Evolutionary conservation across 345 rosid species (phyloP), one percentile per base, ranked within the genome.

Genomic region (Erodium maritimum): DNA sequence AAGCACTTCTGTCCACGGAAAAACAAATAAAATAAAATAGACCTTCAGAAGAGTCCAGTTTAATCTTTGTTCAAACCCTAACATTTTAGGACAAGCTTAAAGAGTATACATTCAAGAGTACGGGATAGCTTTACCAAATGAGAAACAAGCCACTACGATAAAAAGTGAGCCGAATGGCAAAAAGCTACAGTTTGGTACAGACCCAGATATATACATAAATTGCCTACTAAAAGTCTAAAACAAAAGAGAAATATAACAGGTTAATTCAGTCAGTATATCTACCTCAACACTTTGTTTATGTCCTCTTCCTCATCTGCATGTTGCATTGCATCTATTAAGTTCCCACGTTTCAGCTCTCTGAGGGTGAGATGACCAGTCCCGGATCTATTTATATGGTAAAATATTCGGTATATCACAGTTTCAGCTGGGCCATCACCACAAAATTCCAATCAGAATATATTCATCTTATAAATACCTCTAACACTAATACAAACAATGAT

Each of bases 331-430:
- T 80, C 76, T 67, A 86, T 67, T 70, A 93, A 79, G 64, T 86
- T 77, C 61, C 99, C 96, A 69, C 84, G 91, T 76, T 85, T 93
- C 65, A 93, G 71, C 80, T 93, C 96, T 79, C 90, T 80, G 54
- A 89, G 81, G 23, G 91, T 83, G 62, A 93, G 87, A 67, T 71
- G 81, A 34, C 96, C 99, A 74, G 85, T 78, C 66, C 85, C 91
- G 14, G 89, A 80, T 85, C 95, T 83, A 77, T 85, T 89, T 62
- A 77, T 72, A 76, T 80, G 68, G 80, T 83, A 89, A 75, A 93
- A 93, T 68, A 93, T 89, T 81, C 94, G 80, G 87, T 86, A 87
- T 79, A 86, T 77, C 64, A 91, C 96, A 54, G 98, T 91, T 84
- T 91, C 94, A 73, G 88, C 99, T 93, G 94, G 65, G 54, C 5